Evolutionary conservation across 805 yeast species (phyloP).

Genomic region (Starmerella stigmatis): DNA sequence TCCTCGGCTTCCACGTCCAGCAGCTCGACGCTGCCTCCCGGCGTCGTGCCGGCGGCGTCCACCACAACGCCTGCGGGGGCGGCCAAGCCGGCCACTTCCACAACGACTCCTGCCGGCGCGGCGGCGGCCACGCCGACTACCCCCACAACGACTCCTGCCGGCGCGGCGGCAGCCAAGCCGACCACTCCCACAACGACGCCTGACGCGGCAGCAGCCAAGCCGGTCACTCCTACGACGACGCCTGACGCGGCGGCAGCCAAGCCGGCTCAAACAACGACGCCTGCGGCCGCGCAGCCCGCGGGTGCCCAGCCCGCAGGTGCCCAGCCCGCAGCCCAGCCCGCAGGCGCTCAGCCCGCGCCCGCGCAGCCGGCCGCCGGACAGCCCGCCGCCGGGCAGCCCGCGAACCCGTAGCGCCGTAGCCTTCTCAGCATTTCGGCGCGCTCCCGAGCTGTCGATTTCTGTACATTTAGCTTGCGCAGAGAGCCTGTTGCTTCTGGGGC

Average conservation of each 20-base stretch:
- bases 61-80: conserved; percentile 8
- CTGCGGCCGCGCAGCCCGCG: conserved; percentile 3
- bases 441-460: no score
- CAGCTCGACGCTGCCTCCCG: conserved; percentile 8
- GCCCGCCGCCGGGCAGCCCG: not conserved
- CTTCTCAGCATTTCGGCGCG: no score
- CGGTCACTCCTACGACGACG: conserved; percentile 3
- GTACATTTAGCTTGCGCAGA: no score
- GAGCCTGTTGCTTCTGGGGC: no score
- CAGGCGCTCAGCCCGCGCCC: not conserved
- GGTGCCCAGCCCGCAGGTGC: conserved; percentile 1
- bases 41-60: conserved; percentile 10
- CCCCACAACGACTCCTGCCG: not conserved
- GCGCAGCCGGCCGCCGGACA: not conserved
- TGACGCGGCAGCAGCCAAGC: conserved; percentile 1
- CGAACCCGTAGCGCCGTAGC: no score
- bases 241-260: conserved; percentile 4
- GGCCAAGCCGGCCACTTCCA: not conserved
- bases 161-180: conserved; percentile 6
- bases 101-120: not conserved
- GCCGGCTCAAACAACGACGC: not conserved
- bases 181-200: conserved; percentile 7
- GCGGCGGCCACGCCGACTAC: not conserved
- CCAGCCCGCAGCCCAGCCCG: conserved; percentile 4
- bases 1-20: not conserved